Evolutionary conservation across 805 yeast species (phyloP).

Genomic region (Yarrowia porcina): DNA sequence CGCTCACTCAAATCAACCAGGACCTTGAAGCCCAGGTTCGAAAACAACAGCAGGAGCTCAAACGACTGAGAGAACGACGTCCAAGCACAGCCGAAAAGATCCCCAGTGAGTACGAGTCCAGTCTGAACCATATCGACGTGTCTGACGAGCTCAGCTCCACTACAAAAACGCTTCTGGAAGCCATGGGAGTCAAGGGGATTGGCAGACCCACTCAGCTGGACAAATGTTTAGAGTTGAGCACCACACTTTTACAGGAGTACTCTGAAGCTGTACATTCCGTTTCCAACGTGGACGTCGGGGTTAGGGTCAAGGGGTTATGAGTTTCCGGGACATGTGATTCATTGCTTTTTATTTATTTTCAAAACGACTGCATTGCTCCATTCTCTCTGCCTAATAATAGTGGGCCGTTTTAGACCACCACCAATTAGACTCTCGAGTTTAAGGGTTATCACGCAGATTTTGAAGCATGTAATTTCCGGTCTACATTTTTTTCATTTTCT

Average conservation of each 20-base stretch:
- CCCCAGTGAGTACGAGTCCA: not conserved
- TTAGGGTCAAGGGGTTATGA: conserved; percentile 1
- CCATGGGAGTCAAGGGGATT: not conserved
- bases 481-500: not conserved
- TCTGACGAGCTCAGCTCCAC: not conserved
- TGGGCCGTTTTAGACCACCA: not conserved
- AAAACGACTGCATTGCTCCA: too few relatives aligned
- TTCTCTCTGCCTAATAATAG: too few relatives aligned
- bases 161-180: not conserved
- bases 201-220: conserved; percentile 11
- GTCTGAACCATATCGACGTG: not conserved
- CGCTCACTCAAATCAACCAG: conserved; percentile 3
- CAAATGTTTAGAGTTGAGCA: conserved; percentile 1
- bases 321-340: too few relatives aligned
- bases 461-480: conserved; percentile 1
- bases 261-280: conserved; percentile 3
- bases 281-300: not conserved
- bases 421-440: conserved; percentile 6
- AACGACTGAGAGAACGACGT: not conserved
- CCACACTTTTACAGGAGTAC: conserved; percentile 1
- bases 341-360: not conserved
- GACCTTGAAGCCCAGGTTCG: conserved; percentile 11
- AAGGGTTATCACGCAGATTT: conserved; percentile 22
- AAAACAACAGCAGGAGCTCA: conserved; percentile 17
- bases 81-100: not conserved